Percentiles rank a stretch among this genome's conserved stretches.
These are phyloP conservation scores for Stagonosporopsis cucurbitacearum DNA, from an alignment of 2,329 filamentous ascomycete genomes.

Conservation along the genomic window DNA sequence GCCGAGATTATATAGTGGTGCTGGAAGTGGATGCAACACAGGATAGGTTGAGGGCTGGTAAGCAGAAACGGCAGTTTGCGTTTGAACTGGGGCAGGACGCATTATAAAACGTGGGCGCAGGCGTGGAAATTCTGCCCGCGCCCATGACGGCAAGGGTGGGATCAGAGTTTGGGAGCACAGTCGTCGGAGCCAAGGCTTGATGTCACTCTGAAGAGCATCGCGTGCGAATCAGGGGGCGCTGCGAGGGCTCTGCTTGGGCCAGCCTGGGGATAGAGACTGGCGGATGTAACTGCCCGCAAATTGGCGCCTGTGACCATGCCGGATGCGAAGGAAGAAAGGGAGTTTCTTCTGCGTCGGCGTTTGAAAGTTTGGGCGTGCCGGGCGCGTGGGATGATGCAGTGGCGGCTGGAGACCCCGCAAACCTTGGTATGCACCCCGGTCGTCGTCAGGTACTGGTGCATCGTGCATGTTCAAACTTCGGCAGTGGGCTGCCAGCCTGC, in stretches of 20 bases:
- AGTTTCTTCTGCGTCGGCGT: conserved; percentile 36
- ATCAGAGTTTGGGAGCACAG: conserved; percentile 32
- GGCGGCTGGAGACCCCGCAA: conserved; percentile 41
- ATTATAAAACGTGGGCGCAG: conserved; percentile 30
- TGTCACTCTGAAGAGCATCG: conserved; percentile 34
- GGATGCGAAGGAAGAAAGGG: conserved; percentile 12
- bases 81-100: conserved; percentile 31
- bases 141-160: conserved; percentile 48
- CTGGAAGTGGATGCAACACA: conserved; percentile 34
- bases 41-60: conserved; percentile 22
- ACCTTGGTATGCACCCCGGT: conserved; percentile 29
- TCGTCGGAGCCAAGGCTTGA: conserved; percentile 39
- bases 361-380: conserved; percentile 37
- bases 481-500: conserved; percentile 17
- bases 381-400: conserved; percentile 43
- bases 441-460: conserved; percentile 41
- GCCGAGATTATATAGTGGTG: conserved; percentile 37
- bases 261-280: conserved; percentile 20
- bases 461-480: conserved; percentile 23
- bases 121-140: conserved; percentile 36
- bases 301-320: conserved; percentile 14
- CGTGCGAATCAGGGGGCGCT: conserved; percentile 33
- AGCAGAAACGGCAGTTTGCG: conserved; percentile 30
- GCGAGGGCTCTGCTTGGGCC: conserved; percentile 22
- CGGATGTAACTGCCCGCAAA: conserved; percentile 30